Base-by-base conservation (phyloP, 352 stramenopile species). In the Phytophthora boehmeriae region DNA sequence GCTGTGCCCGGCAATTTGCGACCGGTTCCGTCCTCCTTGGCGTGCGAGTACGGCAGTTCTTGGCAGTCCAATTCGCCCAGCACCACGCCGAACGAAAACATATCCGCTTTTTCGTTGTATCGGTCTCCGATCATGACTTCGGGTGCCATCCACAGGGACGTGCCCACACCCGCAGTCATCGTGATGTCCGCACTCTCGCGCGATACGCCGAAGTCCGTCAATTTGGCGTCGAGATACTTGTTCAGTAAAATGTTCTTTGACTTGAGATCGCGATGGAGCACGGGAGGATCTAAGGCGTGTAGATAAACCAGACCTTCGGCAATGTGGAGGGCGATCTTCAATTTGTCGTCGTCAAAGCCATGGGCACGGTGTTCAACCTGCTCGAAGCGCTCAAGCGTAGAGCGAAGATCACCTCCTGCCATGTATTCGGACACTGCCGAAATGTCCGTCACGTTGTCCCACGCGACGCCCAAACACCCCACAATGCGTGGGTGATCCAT, bases 151-250 rank as follows among this genome's bases (percentile, higher is more conserved):
- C 70, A 78, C 44, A 68, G 63, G 35, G 74, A 73, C 34, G 71
- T 80, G 5, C 74, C 74, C 10, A 83, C 69, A 14, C 73, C 74
- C 4, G 68, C 68, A 13, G 71, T 83, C 71, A 83, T 79, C 4
- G 74, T 83, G 23, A 73, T 51, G 41, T 73, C 64, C 10, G 62
- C 49, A 20, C 57, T 76, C 49, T 78, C 74, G 5, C 75, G 68
- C 22, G 68, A 80, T 13, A 75, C 69, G 20, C 75, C 75, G 63
- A 84, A 84, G 63, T 84, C 75, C 38, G 68, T 76, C 54, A 76
- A 36, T 32, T 73, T 76, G 25, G 68, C 64, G 30, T 79, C 53
- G 48, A 67, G 34, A n/a, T 62, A 28, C 39, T 60, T 68, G 39
- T 65, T 73, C 27, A 80, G 30, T 35, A 80, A 17, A 17, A 77